These are phyloP conservation scores for Phytophthora pseudosyringae DNA, from an alignment of 352 stramenopile species.

Conservation along the genomic window DNA sequence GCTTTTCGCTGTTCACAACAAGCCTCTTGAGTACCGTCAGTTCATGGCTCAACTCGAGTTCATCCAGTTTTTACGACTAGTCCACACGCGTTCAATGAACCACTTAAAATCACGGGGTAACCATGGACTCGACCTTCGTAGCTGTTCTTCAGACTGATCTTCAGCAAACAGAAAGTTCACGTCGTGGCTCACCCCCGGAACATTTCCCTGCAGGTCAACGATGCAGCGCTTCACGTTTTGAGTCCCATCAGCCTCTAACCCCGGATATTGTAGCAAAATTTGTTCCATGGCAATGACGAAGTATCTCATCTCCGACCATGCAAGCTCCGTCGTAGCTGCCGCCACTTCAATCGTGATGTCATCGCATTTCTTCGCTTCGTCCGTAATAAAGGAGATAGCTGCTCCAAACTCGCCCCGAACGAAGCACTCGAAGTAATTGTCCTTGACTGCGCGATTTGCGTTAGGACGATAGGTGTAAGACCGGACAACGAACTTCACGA, in stretches of 20 bases:
- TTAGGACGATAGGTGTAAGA: slow-evolving; percentile 9
- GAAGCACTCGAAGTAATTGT: slow-evolving; percentile 6
- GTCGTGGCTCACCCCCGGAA: not conserved
- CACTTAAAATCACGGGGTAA: too few relatives aligned
- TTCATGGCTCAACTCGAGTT: not conserved
- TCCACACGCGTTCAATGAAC: not conserved
- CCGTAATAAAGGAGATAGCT: slow-evolving; percentile 3
- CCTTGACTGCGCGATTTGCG: not conserved
- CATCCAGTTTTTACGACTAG: not conserved
- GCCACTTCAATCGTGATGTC: slow-evolving; percentile 26
- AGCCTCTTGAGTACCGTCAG: not conserved
- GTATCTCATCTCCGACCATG: slow-evolving; percentile 22
- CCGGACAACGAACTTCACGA: slow-evolving; percentile 21
- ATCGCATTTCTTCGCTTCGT: not conserved
- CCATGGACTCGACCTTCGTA: too few relatives aligned
- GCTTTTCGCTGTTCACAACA: not conserved
- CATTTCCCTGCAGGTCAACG: not conserved
- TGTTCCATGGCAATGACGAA: slow-evolving; percentile 27
- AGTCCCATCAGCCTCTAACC: not conserved
- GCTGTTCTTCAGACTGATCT: too few relatives aligned
- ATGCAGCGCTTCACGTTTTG: not conserved
- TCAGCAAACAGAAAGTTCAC: not conserved
- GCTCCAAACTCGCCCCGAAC: slow-evolving; percentile 15
- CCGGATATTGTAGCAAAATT: slow-evolving; percentile 7
- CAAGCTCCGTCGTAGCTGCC: slow-evolving; percentile 10